Conservation (phyloP, 1,284 basidiomycete species). For the Ceratobasidium sp. region DNA sequence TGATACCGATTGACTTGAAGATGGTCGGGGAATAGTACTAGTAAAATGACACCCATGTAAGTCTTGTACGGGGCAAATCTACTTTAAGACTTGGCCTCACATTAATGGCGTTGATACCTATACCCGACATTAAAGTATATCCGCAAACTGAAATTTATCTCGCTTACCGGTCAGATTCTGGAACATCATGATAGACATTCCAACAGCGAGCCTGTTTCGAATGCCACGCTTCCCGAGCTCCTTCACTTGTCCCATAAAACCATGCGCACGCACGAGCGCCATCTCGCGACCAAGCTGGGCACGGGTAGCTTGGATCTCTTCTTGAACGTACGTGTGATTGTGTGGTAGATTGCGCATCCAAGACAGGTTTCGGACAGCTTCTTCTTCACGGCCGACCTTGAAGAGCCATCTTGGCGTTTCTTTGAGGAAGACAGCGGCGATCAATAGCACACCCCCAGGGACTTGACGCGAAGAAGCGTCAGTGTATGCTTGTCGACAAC, state of each 20-base stretch:
- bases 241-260: constrained; percentile 20
- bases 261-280: neutral
- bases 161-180: constrained; percentile 38
- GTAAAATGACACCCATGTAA: constrained; percentile 40
- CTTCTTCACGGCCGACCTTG: constrained; percentile 56
- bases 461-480: constrained; percentile 47
- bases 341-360: constrained; percentile 58
- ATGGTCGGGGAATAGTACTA: constrained; percentile 58
- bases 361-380: constrained; percentile 58
- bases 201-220: constrained; percentile 43
- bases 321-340: constrained; percentile 57
- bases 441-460: constrained; percentile 60
- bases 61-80: neutral
- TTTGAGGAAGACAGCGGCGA: constrained; percentile 60
- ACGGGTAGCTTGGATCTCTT: constrained; percentile 53
- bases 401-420: constrained; percentile 66
- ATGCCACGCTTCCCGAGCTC: constrained; percentile 43
- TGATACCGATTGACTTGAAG: constrained; percentile 60
- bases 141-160: too few species aligned
- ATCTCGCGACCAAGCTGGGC: constrained; percentile 24
- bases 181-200: constrained; percentile 39
- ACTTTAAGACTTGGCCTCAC: neutral
- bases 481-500: neutral
- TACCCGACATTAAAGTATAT: neutral
- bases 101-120: constrained; percentile 59